Conservation (phyloP, 768 basidiomycete genomes). For the Trametes punicea region DNA sequence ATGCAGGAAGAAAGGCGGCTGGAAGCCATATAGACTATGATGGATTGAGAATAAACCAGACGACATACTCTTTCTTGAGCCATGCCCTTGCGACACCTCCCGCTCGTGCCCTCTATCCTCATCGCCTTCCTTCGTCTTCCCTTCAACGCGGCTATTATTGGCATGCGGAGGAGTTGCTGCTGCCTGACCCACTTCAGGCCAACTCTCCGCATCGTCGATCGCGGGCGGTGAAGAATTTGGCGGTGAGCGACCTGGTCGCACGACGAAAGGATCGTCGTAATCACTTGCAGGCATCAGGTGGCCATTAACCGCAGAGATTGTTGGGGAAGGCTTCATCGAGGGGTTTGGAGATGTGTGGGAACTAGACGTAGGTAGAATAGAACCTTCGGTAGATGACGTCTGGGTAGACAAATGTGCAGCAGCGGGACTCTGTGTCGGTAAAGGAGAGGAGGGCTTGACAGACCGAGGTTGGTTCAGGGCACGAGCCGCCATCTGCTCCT, state of each 20-base stretch:
- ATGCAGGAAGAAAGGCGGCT: not conserved
- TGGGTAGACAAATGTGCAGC: not conserved
- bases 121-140: slow-evolving; percentile 20
- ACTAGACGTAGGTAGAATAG: not conserved
- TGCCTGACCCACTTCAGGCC: slow-evolving; percentile 46
- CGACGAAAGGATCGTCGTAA: slow-evolving; percentile 44
- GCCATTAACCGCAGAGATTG: not conserved
- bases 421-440: not conserved
- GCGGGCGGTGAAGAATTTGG: slow-evolving; percentile 27
- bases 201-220: slow-evolving; percentile 36
- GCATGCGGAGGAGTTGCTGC: slow-evolving; percentile 13
- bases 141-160: not conserved
- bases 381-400: not conserved
- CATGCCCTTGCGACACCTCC: slow-evolving; percentile 26
- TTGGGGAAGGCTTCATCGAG: not conserved
- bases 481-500: slow-evolving; percentile 37
- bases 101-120: slow-evolving; percentile 23
- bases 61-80: slow-evolving; percentile 38
- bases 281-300: slow-evolving; percentile 4
- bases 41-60: slow-evolving; percentile 6
- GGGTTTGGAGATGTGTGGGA: slow-evolving; percentile 3
- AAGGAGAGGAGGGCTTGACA: not conserved
- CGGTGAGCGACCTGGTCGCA: slow-evolving; percentile 37
- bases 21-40: not conserved
- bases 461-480: slow-evolving; percentile 11